Conservation (phyloP, 805 yeast species). For the Candida arabinofermentans region DNA sequence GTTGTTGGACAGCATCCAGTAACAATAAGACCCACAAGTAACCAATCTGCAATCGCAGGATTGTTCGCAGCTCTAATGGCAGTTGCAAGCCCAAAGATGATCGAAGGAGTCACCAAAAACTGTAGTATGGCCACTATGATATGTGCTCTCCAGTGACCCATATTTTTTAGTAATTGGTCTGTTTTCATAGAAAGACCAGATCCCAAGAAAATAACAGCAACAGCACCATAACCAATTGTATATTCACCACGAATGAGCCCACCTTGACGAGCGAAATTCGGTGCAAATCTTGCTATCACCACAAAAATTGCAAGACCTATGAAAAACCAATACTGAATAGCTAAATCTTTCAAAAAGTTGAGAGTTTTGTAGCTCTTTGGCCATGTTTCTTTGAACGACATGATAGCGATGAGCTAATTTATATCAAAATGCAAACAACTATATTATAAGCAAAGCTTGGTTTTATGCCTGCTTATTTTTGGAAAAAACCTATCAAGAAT, state of each 20-base stretch:
- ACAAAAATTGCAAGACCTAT: conserved; percentile 66
- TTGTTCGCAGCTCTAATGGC: conserved; percentile 62
- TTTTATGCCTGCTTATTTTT: no score
- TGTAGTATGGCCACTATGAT: conserved; percentile 61
- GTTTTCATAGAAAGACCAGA: conserved; percentile 80
- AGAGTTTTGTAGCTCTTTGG: conserved; percentile 5
- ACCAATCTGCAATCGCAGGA: conserved; percentile 64
- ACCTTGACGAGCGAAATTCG: conserved; percentile 79
- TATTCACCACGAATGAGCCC: conserved; percentile 74
- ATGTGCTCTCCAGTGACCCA: conserved; percentile 81
- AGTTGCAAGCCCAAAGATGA: conserved; percentile 64
- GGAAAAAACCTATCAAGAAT: no score
- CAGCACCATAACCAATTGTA: conserved; percentile 80
- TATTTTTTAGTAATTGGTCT: conserved; percentile 53
- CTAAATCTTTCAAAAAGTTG: not conserved
- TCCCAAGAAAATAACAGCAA: conserved; percentile 76
- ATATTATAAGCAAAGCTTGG: no score
- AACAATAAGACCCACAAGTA: conserved; percentile 75
- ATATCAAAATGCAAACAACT: no score
- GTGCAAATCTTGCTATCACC: conserved; percentile 72
- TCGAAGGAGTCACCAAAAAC: conserved; percentile 49
- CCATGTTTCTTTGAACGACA: conserved; percentile 8
- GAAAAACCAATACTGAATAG: conserved; percentile 68
- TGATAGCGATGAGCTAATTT: no score
- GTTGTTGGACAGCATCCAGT: conserved; percentile 91